phyloP scores from a whole-genome alignment of 305 asterid genomes.

The Galium porrigens region DNA sequence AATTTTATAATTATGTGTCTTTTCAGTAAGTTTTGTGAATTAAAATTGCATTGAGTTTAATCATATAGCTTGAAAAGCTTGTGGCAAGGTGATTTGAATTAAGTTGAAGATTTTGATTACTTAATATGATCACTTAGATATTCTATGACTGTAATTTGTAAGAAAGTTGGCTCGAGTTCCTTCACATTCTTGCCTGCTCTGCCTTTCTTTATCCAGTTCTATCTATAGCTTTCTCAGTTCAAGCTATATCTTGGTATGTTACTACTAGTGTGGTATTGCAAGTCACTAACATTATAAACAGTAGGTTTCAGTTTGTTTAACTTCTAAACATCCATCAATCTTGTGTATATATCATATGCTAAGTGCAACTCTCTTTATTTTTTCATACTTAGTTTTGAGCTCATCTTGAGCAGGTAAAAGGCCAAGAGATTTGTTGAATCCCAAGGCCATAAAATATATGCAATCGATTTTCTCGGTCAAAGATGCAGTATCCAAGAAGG shows the following conservation, averaged over 20 bases:
- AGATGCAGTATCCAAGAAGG: slow-evolving; percentile 78
- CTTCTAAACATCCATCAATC: background rate
- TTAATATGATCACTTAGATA: background rate
- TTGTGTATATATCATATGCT: background rate
- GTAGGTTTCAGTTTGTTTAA: background rate
- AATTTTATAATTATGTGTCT: background rate
- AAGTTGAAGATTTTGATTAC: background rate
- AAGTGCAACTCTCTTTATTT: background rate
- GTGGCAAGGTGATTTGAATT: background rate
- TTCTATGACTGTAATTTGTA: background rate
- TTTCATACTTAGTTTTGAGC: slow-evolving; percentile 9
- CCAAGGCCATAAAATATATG: slow-evolving; percentile 86
- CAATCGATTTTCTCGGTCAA: slow-evolving; percentile 66
- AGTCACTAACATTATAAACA: background rate
- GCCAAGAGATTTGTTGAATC: slow-evolving; percentile 88
- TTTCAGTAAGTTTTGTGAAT: background rate
- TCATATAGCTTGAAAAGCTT: background rate
- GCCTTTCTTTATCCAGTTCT: background rate
- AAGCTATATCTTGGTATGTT: background rate
- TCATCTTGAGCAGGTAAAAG: slow-evolving; percentile 51
- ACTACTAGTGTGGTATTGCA: background rate
- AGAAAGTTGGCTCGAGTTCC: background rate
- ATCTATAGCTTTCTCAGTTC: background rate
- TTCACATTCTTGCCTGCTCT: background rate
- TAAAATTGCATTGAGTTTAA: background rate